phyloP scores from a whole-genome alignment of 768 basidiomycete genomes.

The Sporobolomyces roseus region DNA sequence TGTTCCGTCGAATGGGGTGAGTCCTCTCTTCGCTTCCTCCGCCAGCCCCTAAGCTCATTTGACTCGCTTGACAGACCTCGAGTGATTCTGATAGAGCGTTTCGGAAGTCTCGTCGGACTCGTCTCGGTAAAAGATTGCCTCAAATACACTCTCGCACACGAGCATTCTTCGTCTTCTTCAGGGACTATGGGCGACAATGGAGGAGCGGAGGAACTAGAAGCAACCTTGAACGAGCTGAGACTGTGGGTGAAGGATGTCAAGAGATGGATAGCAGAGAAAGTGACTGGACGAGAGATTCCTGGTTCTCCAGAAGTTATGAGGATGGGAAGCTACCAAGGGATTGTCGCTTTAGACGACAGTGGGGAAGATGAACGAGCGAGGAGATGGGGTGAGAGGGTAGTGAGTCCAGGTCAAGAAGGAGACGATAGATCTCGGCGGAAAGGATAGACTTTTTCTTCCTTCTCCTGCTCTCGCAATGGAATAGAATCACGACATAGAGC shows the following conservation, averaged over 20 bases:
- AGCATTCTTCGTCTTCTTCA: slow-evolving; percentile 34
- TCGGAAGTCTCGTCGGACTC: slow-evolving; percentile 74
- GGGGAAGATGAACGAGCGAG: not conserved
- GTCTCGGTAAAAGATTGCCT: slow-evolving; percentile 96
- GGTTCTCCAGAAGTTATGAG: slow-evolving; percentile 1
- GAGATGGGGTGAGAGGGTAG: not conserved
- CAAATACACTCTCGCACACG: slow-evolving; percentile 63
- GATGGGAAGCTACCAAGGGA: slow-evolving; percentile 2
- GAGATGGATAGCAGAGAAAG: slow-evolving; percentile 19
- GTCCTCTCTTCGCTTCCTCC: slow-evolving; percentile 46
- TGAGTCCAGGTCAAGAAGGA: not conserved
- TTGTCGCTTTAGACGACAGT: slow-evolving; percentile 3
- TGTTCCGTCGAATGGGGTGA: slow-evolving; percentile 97
- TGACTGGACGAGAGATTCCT: slow-evolving; percentile 15
- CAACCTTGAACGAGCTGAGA: slow-evolving; percentile 41
- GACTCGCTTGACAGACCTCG: slow-evolving; percentile 62
- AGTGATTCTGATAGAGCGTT: slow-evolving; percentile 88
- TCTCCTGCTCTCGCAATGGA: not conserved
- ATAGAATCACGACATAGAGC: too few species aligned
- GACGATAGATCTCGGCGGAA: not conserved
- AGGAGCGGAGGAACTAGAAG: slow-evolving; percentile 43
- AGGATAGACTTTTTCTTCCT: not conserved
- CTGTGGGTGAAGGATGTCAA: slow-evolving; percentile 39
- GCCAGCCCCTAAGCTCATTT: not conserved
- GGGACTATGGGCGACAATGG: not conserved